Evolutionary conservation across 805 yeast genomes (phyloP).

Genomic region (Pichia paraexigua): DNA sequence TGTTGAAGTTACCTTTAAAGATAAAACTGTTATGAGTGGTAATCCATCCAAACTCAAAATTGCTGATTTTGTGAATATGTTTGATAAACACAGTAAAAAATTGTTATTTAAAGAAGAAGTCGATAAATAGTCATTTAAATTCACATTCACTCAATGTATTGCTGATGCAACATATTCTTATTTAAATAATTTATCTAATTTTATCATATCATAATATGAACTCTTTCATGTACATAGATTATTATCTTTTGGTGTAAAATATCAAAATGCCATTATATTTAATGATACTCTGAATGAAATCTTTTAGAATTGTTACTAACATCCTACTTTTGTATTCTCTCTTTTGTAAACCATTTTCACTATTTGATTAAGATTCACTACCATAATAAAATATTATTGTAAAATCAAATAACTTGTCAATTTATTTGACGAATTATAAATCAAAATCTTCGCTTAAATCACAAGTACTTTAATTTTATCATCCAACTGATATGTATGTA

Average conservation of each 20-base stretch:
- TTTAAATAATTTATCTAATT: not conserved
- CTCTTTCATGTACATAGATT: not conserved
- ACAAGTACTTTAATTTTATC: not conserved
- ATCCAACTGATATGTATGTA: not conserved
- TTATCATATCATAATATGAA: not conserved
- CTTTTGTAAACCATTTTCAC: not conserved
- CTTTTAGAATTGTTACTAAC: not conserved
- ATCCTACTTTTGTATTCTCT: not conserved
- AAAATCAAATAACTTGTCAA: not conserved
- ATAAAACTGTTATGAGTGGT: constrained; percentile 59
- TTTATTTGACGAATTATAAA: not conserved
- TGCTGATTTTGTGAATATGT: constrained; percentile 53
- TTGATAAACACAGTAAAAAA: constrained; percentile 79
- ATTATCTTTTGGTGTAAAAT: not conserved
- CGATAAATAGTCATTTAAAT: constrained; percentile 15
- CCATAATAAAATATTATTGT: no score
- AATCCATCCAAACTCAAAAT: constrained; percentile 55
- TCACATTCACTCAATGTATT: no score
- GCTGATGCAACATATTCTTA: not conserved
- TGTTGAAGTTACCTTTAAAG: constrained; percentile 74
- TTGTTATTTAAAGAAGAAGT: constrained; percentile 69
- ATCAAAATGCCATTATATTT: not conserved
- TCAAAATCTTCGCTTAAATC: not conserved
- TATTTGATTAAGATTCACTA: not conserved
- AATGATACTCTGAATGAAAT: not conserved